Conservation (phyloP, 192 early-diverging fungal genomes). For the Rhizophagus sp. region DNA sequence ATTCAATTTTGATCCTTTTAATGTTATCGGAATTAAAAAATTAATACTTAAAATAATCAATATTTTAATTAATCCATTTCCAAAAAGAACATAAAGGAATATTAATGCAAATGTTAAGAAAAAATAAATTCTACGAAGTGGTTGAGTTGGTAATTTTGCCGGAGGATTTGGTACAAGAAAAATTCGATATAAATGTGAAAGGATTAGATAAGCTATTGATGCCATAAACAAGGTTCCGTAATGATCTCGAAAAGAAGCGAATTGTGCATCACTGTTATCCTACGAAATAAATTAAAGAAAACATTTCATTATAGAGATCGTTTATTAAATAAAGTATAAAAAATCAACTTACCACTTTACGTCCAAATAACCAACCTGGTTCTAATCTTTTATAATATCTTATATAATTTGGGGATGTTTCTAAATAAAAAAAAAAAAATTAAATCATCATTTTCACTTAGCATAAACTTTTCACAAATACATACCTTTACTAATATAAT, state of each 20-base stretch:
- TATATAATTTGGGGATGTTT: conserved; percentile 44
- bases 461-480: conserved; percentile 36
- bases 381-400: conserved; percentile 47
- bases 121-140: conserved; percentile 49
- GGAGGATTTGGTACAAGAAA: conserved; percentile 32
- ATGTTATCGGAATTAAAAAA: conserved; percentile 61
- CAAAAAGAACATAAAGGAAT: conserved; percentile 69
- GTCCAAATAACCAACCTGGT: conserved; percentile 72
- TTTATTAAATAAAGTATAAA: background rate
- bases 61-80: conserved; percentile 79
- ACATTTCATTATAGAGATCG: background rate
- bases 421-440: conserved; percentile 29
- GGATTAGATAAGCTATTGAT: conserved; percentile 45
- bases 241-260: conserved; percentile 66
- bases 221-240: conserved; percentile 54
- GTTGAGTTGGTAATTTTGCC: conserved; percentile 38
- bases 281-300: conserved; percentile 26
- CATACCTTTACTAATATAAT: conserved; percentile 55
- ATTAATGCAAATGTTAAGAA: conserved; percentile 58
- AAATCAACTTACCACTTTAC: conserved; percentile 50
- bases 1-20: conserved; percentile 54
- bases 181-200: conserved; percentile 49
- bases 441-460: no score
- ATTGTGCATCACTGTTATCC: conserved; percentile 79
- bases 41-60: conserved; percentile 60